Evolutionary conservation across 257 asterid genomes (phyloP).

Genomic region (Buddleja alternifolia): DNA sequence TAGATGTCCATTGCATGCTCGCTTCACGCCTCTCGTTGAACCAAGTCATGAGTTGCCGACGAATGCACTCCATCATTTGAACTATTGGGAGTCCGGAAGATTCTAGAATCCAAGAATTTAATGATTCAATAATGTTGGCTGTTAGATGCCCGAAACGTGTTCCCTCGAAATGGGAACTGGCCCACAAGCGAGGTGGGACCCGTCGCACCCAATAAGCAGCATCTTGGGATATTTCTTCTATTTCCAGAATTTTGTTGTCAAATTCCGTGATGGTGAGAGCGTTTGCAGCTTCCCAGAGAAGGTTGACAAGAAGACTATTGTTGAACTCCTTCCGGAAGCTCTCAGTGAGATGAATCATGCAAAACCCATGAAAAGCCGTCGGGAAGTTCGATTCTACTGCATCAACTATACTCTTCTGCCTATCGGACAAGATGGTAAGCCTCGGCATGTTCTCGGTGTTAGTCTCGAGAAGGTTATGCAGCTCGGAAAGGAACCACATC

Average conservation of each 20-base stretch:
- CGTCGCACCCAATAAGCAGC: constrained; percentile 60
- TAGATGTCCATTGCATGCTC: constrained; percentile 66
- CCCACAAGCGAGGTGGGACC: constrained; percentile 66
- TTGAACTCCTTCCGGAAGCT: constrained; percentile 67
- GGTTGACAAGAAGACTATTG: constrained; percentile 52
- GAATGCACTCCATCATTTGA: constrained; percentile 79
- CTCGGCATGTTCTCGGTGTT: constrained; percentile 77
- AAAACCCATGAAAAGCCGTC: constrained; percentile 75
- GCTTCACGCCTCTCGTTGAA: constrained; percentile 69
- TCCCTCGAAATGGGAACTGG: constrained; percentile 61
- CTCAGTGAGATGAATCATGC: constrained; percentile 69
- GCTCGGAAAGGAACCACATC: constrained; percentile 76
- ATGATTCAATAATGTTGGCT: constrained; percentile 48
- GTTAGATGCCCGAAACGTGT: constrained; percentile 60
- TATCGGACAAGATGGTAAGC: constrained; percentile 66
- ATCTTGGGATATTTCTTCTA: constrained; percentile 57
- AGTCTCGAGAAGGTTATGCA: constrained; percentile 59
- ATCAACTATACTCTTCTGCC: constrained; percentile 56
- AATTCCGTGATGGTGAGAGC: constrained; percentile 50
- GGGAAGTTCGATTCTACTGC: constrained; percentile 74
- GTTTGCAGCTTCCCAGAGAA: constrained; percentile 71
- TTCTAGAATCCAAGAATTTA: constrained; percentile 60
- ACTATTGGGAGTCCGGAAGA: constrained; percentile 72
- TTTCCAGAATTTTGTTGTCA: constrained; percentile 48
- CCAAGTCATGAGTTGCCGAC: constrained; percentile 80